Evolutionary conservation across 805 yeast genomes (phyloP).

Genomic region (Lachancea nothofagi): DNA sequence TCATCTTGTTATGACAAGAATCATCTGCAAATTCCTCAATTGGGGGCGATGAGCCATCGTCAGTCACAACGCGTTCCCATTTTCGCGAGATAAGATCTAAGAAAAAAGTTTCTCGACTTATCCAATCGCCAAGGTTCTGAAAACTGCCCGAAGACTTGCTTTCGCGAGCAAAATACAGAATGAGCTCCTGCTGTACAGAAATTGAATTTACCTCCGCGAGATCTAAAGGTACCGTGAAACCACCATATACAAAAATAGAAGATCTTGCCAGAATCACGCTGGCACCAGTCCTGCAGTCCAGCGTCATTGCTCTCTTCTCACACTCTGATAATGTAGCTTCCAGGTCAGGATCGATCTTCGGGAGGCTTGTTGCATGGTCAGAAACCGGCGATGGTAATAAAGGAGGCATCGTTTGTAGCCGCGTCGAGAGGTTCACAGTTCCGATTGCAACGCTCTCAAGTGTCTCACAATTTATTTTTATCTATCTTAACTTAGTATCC

Average conservation of each 20-base stretch:
- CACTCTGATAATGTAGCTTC: conserved; percentile 30
- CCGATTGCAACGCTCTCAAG: too few species aligned
- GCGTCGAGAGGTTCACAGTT: too few species aligned
- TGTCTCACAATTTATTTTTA: too few species aligned
- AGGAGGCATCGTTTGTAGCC: conserved; percentile 43
- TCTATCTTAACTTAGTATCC: too few species aligned
- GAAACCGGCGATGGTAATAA: conserved; percentile 58
- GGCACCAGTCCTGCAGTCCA: conserved; percentile 65
- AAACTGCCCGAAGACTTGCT: conserved; percentile 21
- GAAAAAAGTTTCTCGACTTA: conserved; percentile 61
- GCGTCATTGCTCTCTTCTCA: conserved; percentile 45
- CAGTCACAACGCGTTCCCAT: conserved; percentile 46
- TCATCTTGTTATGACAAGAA: neutral
- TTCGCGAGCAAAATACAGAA: conserved; percentile 27
- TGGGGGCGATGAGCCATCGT: neutral
- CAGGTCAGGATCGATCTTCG: conserved; percentile 33
- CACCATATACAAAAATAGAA: conserved; percentile 61
- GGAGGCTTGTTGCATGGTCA: conserved; percentile 53
- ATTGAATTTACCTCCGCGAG: conserved; percentile 37
- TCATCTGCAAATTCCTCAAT: conserved; percentile 7
- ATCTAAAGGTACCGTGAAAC: conserved; percentile 54
- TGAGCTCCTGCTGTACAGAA: conserved; percentile 38
- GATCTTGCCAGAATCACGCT: conserved; percentile 55
- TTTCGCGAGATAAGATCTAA: conserved; percentile 51
- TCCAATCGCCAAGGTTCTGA: conserved; percentile 33